Evolutionary conservation across 108 stramenopile genomes (phyloP), one percentile per base, ranked within the genome.

Genomic region (Conticribra weissflogii): DNA sequence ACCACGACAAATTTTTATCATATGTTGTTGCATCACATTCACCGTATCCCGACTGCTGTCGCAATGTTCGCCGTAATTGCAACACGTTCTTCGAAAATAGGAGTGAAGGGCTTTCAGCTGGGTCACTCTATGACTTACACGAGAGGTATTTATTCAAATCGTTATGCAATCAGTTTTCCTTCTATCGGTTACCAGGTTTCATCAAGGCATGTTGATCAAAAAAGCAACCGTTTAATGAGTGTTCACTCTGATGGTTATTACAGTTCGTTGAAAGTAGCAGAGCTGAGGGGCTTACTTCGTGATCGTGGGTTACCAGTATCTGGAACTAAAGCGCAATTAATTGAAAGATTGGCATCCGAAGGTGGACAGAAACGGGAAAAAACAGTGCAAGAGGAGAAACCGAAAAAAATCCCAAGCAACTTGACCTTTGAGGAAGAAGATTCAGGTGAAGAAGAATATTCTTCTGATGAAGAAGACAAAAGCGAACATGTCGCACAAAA

Each of bases 281-380:
- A 75, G 34, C 55, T 85, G 17, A 74, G 81, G 24, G 84, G 62
- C 14, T 24, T 75, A 48, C 59, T 85, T 16, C 41, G 62, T 22
- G 31, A 49, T 8, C 66, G 73, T 14, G 81, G 81, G 9, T 59
- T 85, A 17, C 58, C 49, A 36, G 66, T 83, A 14, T 70, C 69
- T 17, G 85, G 85, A 0, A 82, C 57, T 0, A 83, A 83, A 54
- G 63, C 68, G 1, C 78, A 63, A 14, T 30, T 60, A 30, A 21
- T 60, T 18, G 70, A 33, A 3, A 28, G 59, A 2, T 29, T 53
- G 21, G 2, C 31, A 21, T 45, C 16, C 24, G 27, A 17, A 25
- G 31, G 61, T 48, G 49, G 9, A 24, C 23, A n/a, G n/a, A n/a
- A n/a, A n/a, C n/a, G n/a, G n/a, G n/a, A 52, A 1, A 25, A 29